These are phyloP conservation scores for Aspergillus calidoustus DNA, from an alignment of 2,329 filamentous ascomycete genomes.

Conservation along the genomic window DNA sequence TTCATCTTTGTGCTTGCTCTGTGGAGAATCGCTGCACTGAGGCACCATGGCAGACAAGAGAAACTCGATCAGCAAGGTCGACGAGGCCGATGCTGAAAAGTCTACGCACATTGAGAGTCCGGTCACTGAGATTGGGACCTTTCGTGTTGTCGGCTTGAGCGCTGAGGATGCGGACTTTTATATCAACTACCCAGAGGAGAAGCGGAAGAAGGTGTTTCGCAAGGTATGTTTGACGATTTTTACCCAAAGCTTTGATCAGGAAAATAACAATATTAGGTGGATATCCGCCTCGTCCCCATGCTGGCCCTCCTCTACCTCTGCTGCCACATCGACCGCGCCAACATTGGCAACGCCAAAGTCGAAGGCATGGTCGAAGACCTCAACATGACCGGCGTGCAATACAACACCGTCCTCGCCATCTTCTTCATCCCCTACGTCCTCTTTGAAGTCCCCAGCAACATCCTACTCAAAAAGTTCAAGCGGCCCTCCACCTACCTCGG, in stretches of 20 bases:
- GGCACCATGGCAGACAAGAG: not conserved
- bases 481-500: constrained; percentile 33
- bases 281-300: constrained; percentile 25
- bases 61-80: not conserved
- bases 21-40: not conserved
- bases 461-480: constrained; percentile 27
- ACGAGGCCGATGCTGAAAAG: constrained; percentile 1
- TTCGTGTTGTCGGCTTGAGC: constrained; percentile 11
- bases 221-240: not conserved
- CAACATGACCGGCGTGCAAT: constrained; percentile 28
- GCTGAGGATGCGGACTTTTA: constrained; percentile 11
- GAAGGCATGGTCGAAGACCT: constrained; percentile 28
- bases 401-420: constrained; percentile 25
- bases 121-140: constrained; percentile 8
- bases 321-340: constrained; percentile 33
- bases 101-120: constrained; percentile 6
- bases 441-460: constrained; percentile 24
- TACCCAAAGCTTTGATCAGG: not conserved
- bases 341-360: constrained; percentile 36
- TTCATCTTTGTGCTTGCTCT: not conserved
- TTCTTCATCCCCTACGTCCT: constrained; percentile 16
- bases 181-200: constrained; percentile 8
- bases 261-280: not conserved
- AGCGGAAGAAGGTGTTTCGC: constrained; percentile 10
- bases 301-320: constrained; percentile 28